These are phyloP conservation scores for Geranium rotundifolium DNA, from an alignment of 345 rosid species.

Conservation along the genomic window DNA sequence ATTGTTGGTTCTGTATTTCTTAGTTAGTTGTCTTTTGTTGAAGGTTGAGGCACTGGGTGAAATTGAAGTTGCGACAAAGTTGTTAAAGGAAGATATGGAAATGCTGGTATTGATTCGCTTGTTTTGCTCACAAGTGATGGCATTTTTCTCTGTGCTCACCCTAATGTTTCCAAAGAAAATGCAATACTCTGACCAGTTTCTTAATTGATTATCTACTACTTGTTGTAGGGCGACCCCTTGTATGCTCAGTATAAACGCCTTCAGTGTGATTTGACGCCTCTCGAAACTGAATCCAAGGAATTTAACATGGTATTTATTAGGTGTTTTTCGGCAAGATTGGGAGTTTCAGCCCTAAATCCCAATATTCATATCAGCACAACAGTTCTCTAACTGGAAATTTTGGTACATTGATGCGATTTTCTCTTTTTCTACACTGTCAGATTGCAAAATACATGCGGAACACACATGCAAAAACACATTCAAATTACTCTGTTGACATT, in stretches of 20 bases:
- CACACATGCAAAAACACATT: conserved; percentile 88
- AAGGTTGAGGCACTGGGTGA: conserved; percentile 91
- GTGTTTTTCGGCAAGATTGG: neutral
- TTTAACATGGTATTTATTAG: conserved; percentile 42
- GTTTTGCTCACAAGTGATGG: neutral
- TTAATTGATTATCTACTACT: too few relatives aligned
- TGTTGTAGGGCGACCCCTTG: conserved; percentile 63
- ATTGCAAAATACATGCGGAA: conserved; percentile 60
- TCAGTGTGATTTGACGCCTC: conserved; percentile 53
- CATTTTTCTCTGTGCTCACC: neutral
- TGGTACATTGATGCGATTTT: neutral
- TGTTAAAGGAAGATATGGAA: conserved; percentile 38
- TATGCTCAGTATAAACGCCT: conserved; percentile 51
- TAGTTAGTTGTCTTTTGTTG: conserved; percentile 13
- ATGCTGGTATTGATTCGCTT: conserved; percentile 35
- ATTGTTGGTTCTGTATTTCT: neutral
- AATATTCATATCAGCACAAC: neutral
- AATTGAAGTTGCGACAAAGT: conserved; percentile 75
- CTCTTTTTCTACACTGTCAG: conserved; percentile 25
- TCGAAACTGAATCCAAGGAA: conserved; percentile 54
- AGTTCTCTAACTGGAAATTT: too few relatives aligned
- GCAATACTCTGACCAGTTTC: neutral
- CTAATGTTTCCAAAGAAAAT: neutral
- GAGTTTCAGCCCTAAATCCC: neutral
- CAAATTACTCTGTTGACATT: conserved; percentile 50